These are phyloP conservation scores for Letharia columbiana DNA, from an alignment of 495 filamentous ascomycete genomes.

Conservation along the genomic window DNA sequence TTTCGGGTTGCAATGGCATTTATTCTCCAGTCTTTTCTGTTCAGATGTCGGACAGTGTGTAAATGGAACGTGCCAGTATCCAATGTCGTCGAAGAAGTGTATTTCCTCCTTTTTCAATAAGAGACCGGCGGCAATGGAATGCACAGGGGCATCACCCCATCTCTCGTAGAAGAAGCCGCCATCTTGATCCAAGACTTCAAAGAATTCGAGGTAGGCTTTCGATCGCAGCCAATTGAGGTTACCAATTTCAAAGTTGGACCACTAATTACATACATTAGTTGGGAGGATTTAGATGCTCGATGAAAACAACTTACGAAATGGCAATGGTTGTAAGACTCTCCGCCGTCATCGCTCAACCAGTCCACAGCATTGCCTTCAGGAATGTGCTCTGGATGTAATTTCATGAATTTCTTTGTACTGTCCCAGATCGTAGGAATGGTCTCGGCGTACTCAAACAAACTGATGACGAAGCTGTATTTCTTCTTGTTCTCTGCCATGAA, in stretches of 20 bases:
- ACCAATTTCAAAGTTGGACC: constrained; percentile 90
- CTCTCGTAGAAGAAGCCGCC: constrained; percentile 92
- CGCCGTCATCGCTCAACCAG: constrained; percentile 85
- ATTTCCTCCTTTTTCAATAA: constrained; percentile 86
- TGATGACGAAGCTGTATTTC: constrained; percentile 84
- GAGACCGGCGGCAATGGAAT: constrained; percentile 85
- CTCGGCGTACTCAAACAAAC: constrained; percentile 88
- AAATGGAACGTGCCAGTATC: constrained; percentile 97
- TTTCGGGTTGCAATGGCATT: constrained; percentile 88
- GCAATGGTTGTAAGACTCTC: constrained; percentile 88
- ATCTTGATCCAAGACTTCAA: constrained; percentile 66
- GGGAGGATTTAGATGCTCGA: background rate
- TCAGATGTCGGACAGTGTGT: constrained; percentile 93
- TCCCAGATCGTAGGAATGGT: constrained; percentile 96
- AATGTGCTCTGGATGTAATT: constrained; percentile 80
- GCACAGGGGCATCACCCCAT: constrained; percentile 86
- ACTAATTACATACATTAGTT: constrained; percentile 38
- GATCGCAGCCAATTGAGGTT: constrained; percentile 78
- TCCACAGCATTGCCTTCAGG: constrained; percentile 74
- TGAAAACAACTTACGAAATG: constrained; percentile 68
- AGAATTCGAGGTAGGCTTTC: constrained; percentile 70
- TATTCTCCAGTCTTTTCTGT: constrained; percentile 65
- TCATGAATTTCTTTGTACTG: constrained; percentile 83
- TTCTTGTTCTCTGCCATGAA: constrained; percentile 83
- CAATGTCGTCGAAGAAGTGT: constrained; percentile 98